Evolutionary conservation across 2,329 filamentous ascomycete species (phyloP).

Genomic region (Epichloe elymi): DNA sequence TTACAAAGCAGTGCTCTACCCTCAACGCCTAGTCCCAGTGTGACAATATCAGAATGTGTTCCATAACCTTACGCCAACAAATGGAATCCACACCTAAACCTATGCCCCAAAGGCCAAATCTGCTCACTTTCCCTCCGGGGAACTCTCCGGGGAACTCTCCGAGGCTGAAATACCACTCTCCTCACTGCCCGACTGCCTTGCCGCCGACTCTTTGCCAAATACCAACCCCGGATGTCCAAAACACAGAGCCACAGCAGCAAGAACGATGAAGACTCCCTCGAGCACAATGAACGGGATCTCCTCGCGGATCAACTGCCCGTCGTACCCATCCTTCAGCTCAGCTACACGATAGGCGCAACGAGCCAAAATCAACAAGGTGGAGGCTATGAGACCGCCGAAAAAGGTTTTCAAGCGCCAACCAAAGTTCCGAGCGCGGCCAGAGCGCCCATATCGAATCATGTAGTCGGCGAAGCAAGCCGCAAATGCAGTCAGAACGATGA

Average conservation of each 20-base stretch:
- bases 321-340: conserved; percentile 52
- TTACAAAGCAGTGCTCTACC: no score
- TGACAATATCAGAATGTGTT: no score
- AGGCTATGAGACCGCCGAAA: conserved; percentile 35
- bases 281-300: conserved; percentile 39
- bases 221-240: conserved; percentile 30
- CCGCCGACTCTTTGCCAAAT: conserved; percentile 15
- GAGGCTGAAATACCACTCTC: conserved; percentile 9
- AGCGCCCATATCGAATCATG: conserved; percentile 28
- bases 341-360: conserved; percentile 52
- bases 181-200: conserved; percentile 11
- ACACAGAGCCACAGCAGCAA: conserved; percentile 24
- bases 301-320: conserved; percentile 38
- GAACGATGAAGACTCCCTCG: conserved; percentile 30
- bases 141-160: background rate
- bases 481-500: conserved; percentile 41
- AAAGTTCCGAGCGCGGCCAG: conserved; percentile 12
- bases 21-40: no score
- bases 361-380: conserved; percentile 47
- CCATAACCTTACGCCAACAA: no score
- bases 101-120: background rate
- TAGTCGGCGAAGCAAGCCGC: conserved; percentile 35
- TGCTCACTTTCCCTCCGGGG: background rate
- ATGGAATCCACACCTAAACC: no score
- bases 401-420: conserved; percentile 28